Percentiles rank a stretch among this genome's conserved stretches.
Conservation (phyloP, 805 yeast species). For the Yarrowia keelungensis region DNA sequence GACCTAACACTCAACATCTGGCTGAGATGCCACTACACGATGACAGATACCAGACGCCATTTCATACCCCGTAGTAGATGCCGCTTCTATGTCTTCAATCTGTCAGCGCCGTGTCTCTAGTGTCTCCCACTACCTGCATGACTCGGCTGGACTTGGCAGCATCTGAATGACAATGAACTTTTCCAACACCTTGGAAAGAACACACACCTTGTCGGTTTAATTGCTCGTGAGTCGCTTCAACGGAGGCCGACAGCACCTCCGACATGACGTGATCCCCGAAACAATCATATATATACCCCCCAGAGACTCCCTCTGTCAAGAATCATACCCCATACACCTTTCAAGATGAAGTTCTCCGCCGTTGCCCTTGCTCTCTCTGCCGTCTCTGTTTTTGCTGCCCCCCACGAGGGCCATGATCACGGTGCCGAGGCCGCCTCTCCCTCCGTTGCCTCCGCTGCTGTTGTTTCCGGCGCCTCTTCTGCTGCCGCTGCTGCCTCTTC, state of each 20-base stretch:
- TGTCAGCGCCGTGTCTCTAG: no score
- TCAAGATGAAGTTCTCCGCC: slow-evolving; percentile 34
- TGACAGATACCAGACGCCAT: no score
- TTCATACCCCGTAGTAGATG: no score
- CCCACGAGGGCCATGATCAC: background rate
- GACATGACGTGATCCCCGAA: slow-evolving; percentile 11
- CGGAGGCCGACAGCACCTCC: background rate
- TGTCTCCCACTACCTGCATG: slow-evolving; percentile 13
- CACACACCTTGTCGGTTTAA: slow-evolving; percentile 30
- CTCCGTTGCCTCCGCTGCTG: slow-evolving; percentile 11
- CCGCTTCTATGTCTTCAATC: no score
- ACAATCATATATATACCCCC: background rate
- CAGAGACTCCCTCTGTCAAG: background rate
- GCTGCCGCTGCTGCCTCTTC: slow-evolving; percentile 1
- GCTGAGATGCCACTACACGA: no score
- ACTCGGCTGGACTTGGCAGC: slow-evolving; percentile 23
- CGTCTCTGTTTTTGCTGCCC: slow-evolving; percentile 28
- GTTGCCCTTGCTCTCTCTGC: slow-evolving; percentile 32
- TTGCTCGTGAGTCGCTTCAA: slow-evolving; percentile 10
- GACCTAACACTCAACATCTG: no score
- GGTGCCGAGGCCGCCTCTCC: no score
- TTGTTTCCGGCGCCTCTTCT: slow-evolving; percentile 13
- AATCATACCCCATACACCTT: background rate
- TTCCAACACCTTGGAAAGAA: background rate
- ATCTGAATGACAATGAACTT: slow-evolving; percentile 7